These are phyloP conservation scores for Chrysopogon serrulatus DNA, from an alignment of 176 grass and related monocot species.

Conservation along the genomic window DNA sequence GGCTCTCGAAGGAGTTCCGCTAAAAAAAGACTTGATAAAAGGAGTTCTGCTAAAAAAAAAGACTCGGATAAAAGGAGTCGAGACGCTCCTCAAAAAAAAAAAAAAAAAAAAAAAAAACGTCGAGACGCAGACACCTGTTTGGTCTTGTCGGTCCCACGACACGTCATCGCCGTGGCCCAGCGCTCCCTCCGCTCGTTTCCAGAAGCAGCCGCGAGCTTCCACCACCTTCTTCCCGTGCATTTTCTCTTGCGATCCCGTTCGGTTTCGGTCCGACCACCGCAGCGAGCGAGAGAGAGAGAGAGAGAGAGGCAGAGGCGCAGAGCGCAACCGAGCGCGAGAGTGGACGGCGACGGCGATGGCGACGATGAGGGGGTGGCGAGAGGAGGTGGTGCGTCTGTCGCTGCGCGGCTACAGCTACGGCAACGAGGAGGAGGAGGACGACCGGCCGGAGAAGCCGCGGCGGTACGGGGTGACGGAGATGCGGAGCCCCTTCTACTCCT, in stretches of 20 bases:
- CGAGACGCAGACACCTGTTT: background rate
- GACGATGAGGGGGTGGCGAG: constrained; percentile 29
- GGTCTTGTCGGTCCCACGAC: background rate
- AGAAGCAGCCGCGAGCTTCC: constrained; percentile 49
- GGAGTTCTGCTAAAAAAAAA: no score
- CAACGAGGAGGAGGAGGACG: constrained; percentile 64
- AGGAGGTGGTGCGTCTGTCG: constrained; percentile 34
- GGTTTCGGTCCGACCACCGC: background rate
- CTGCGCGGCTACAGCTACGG: constrained; percentile 39
- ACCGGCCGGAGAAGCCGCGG: constrained; percentile 91
- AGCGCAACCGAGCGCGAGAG: background rate
- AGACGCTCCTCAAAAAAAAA: no score
- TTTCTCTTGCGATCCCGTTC: background rate
- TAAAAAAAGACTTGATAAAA: no score
- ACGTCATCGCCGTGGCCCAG: background rate
- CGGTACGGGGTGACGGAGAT: constrained; percentile 91
- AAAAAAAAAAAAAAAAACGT: no score
- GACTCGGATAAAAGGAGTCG: background rate
- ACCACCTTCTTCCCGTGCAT: constrained; percentile 8
- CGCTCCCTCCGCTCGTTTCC: constrained; percentile 9
- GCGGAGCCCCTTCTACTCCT: constrained; percentile 71
- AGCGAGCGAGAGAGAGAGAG: background rate
- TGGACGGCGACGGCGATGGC: background rate
- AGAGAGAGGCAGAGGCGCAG: background rate
- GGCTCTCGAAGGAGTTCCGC: no score